phyloP scores from a whole-genome alignment of 1,139 yeast species.

The Lizanozyma gosingica region DNA sequence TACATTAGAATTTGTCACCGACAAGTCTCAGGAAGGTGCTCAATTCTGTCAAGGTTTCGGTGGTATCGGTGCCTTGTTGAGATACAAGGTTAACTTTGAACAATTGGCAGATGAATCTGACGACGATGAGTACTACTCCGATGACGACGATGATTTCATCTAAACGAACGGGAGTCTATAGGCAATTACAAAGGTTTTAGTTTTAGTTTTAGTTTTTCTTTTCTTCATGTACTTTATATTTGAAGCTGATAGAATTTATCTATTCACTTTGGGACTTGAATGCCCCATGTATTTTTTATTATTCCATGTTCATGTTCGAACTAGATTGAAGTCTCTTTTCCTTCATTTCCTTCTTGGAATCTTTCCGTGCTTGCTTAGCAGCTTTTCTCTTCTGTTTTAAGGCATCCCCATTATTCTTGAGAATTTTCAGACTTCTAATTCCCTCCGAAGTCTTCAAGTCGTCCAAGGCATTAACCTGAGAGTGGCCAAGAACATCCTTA shows the following conservation, averaged over 20 bases:
- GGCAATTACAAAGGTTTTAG: background rate
- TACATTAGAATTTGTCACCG: conserved; percentile 89
- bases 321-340: conserved; percentile 3
- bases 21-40: conserved; percentile 95
- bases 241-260: no score
- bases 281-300: conserved; percentile 5
- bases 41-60: conserved; percentile 97
- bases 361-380: conserved; percentile 4
- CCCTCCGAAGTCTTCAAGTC: conserved; percentile 39
- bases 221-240: conserved; percentile 1
- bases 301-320: conserved; percentile 1
- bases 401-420: conserved; percentile 6
- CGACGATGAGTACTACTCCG: conserved; percentile 78
- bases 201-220: background rate
- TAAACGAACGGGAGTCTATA: conserved; percentile 13
- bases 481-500: conserved; percentile 61
- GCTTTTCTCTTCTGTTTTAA: conserved; percentile 8
- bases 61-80: conserved; percentile 94
- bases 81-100: conserved; percentile 95
- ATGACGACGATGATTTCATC: conserved; percentile 52
- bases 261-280: no score
- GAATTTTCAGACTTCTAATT: conserved; percentile 11
- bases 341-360: conserved; percentile 8
- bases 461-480: conserved; percentile 60
- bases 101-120: conserved; percentile 86